Base-by-base conservation (phyloP, 2,329 filamentous ascomycete species). In the Colletotrichum tamarilloi region DNA sequence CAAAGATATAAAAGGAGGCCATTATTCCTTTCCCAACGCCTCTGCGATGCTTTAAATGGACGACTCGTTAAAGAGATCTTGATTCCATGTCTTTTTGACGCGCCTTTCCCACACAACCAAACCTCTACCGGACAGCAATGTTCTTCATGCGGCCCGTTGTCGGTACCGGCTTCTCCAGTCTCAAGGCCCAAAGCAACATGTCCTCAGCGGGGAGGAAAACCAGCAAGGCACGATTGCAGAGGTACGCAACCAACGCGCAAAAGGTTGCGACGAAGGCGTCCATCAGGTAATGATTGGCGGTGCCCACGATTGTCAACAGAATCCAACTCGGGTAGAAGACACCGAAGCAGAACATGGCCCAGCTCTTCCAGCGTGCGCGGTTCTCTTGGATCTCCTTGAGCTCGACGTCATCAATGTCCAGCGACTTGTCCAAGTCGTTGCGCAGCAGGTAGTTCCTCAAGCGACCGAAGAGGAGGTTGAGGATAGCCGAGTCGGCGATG, bases 181-280 rank as follows among this genome's bases (percentile, higher is more conserved):
- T 85, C 75, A 92, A 83, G 8, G 85, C 81, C 87, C 87, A 91
- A 46, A 93, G 81, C 76, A 93, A 88, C 79, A 89, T 92, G 78
- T 94, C 91, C 79, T 93, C 91, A 8, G 93, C 68, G 0, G 88
- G 87, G 38, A 93, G 77, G 73, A 93, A 80, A 73, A 91, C 92
- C 72, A 93, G 79, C 66, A 93, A 77, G 16, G 84, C 78, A 19
- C 84, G 81, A 76, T 88, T 88, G 72, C 82, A 84, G 66, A 82
- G 75, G 88, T 90, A 93, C 0, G 90, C 90, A 11, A 92, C 75
- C 0, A 85, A 84, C 59, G 91, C 92, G 3, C 93, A 90, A 22
- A 88, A 76, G 1, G 88, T 86, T 0, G 92, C 91, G 1, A 90
- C 92, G 24, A 92, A 84, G 0, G 92, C 91, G 80, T 94, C 92